phyloP scores from a whole-genome alignment of 805 yeast species.

The Saitoella complicata region DNA sequence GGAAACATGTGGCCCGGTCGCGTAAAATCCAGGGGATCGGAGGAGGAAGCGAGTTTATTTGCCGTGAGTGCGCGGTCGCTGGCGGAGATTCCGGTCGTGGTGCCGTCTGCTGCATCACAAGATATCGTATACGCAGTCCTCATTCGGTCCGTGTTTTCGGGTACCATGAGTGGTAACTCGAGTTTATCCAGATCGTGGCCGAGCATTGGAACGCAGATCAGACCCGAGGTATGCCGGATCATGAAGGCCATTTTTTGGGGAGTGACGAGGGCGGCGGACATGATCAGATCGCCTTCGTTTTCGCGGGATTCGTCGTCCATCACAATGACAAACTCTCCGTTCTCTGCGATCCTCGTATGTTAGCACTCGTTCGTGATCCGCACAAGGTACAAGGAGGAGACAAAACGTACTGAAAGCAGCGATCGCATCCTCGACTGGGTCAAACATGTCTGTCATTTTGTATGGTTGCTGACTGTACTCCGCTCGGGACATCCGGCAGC shows the following conservation, averaged over 20 bases:
- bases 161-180: conserved; percentile 64
- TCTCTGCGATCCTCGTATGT: conserved; percentile 20
- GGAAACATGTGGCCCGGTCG: conserved; percentile 95
- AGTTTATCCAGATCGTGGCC: conserved; percentile 63
- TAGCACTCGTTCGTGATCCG: conserved; percentile 5
- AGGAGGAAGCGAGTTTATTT: conserved; percentile 45
- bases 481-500: conserved; percentile 3
- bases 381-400: not conserved
- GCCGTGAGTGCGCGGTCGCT: conserved; percentile 83
- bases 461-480: too few relatives aligned
- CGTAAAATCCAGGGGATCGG: conserved; percentile 47
- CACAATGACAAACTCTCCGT: conserved; percentile 79
- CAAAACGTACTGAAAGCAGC: not conserved
- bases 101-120: conserved; percentile 69
- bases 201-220: conserved; percentile 80
- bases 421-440: not conserved
- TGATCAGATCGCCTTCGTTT: conserved; percentile 91
- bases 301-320: conserved; percentile 95
- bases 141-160: conserved; percentile 58
- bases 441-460: too few relatives aligned
- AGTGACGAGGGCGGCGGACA: conserved; percentile 72
- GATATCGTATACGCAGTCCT: conserved; percentile 96
- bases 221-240: conserved; percentile 62
- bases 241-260: conserved; percentile 85
- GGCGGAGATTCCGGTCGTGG: conserved; percentile 95